Base-by-base conservation (phyloP, 2,329 filamentous ascomycete species). In the Colletotrichum shisoi region DNA sequence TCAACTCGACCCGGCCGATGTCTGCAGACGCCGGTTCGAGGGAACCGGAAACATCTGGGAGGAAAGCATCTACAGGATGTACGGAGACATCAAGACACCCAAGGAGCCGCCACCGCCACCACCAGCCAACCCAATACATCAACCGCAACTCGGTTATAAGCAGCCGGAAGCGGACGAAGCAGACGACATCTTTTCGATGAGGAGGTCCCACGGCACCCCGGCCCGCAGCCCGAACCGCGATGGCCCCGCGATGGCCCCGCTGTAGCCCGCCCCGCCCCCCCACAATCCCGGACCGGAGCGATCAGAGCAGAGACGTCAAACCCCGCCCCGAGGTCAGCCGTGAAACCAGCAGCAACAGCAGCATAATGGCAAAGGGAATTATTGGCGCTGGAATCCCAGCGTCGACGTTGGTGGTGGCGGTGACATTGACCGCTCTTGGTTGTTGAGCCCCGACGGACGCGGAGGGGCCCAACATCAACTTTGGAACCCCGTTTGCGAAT, bases 31-130 rank as follows among this genome's bases (percentile, higher is more conserved):
- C 39, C 39, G 39, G 15, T 7, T 40, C 8, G 5, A 40, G 12
- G 42, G 45, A 12, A n/a, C 17, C 5, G 44, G 44, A 13, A 54
- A 52, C 27, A 49, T 42, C 12, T 66, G 57, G 56, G 66, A 68
- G 15, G 66, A 68, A 17, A 68, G 66, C 57, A 67, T 68, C 9
- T 62, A 67, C 12, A 63, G 66, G 19, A 62, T 67, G 62, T 67
- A 68, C n/a, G 62, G 62, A 7, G 66, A 68, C 12, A 7, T 66
- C 4, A 67, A 53, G 24, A 62, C 62, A 13, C 62, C 66, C 4
- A 62, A 53, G 17, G 62, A 66, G 6, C 60, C 64, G n/a, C 64
- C 60, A 4, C 53, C 40, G 13, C 42, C 60, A 6, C 64, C 39
- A 11, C 49, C 46, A 3, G 44, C 46, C 12, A 24, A 27, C n/a